Percentiles rank a stretch among this genome's conserved stretches.
Conservation (phyloP, 2,329 filamentous ascomycete genomes). For the Fusarium dlaminii region DNA sequence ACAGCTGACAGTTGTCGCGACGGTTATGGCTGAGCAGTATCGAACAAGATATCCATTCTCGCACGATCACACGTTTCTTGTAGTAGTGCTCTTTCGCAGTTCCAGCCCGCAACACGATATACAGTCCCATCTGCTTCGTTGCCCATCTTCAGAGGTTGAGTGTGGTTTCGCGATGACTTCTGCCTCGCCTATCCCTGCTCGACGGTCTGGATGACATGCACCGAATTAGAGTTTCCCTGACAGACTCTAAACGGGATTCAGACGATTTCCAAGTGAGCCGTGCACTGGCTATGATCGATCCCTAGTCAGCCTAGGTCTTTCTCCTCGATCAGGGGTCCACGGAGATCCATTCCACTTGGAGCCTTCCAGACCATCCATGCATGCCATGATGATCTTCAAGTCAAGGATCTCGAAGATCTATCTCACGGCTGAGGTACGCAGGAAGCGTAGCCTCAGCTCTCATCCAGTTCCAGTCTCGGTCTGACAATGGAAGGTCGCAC, state of each 20-base stretch:
- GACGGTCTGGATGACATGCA: background rate
- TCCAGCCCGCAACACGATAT: background rate
- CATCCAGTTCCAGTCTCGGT: slow-evolving; percentile 40
- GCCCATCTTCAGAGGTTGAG: background rate
- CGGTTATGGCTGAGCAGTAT: slow-evolving; percentile 54
- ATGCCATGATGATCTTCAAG: slow-evolving; percentile 47
- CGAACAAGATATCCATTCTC: background rate
- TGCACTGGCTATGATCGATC: background rate
- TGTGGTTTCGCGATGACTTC: background rate
- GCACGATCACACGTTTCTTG: background rate
- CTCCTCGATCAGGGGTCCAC: slow-evolving; percentile 33
- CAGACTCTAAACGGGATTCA: background rate
- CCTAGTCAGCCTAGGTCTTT: slow-evolving; percentile 62
- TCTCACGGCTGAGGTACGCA: slow-evolving; percentile 45
- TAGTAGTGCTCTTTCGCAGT: background rate
- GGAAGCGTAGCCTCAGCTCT: slow-evolving; percentile 42
- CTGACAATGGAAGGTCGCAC: slow-evolving; percentile 31
- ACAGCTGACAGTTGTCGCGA: background rate
- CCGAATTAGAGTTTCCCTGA: slow-evolving; percentile 6
- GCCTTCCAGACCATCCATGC: slow-evolving; percentile 49
- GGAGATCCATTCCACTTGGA: slow-evolving; percentile 46
- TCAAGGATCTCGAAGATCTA: slow-evolving; percentile 54
- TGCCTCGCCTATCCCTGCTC: background rate
- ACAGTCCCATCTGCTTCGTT: background rate
- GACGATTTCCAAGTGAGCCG: background rate